These are phyloP conservation scores for Pichia deserticola DNA, from an alignment of 805 yeast genomes.

Conservation along the genomic window DNA sequence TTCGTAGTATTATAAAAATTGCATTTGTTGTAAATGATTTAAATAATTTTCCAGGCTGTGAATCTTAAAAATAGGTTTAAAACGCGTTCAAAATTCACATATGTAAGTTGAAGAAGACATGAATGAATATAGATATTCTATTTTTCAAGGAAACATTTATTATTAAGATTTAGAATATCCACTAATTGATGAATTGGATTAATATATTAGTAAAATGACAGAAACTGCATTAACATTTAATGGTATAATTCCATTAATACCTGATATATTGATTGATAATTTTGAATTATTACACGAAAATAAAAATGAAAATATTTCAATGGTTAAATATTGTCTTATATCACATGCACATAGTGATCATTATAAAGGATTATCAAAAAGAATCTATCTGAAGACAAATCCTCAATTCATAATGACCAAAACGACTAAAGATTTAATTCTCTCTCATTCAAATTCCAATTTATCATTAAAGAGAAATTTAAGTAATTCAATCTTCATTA, in stretches of 20 bases:
- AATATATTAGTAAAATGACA: background rate
- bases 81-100: too few relatives aligned
- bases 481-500: background rate
- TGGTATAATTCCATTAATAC: constrained; percentile 10
- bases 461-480: background rate
- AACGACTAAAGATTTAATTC: constrained; percentile 2
- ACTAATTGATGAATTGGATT: too few relatives aligned
- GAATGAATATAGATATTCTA: too few relatives aligned
- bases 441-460: background rate
- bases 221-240: constrained; percentile 8
- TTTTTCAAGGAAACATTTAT: too few relatives aligned
- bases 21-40: too few relatives aligned
- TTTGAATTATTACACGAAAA: constrained; percentile 4
- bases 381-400: background rate
- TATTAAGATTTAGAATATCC: too few relatives aligned
- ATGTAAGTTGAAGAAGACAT: too few relatives aligned
- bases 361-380: constrained; percentile 3
- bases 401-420: background rate
- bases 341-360: constrained; percentile 18
- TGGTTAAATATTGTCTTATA: constrained; percentile 11
- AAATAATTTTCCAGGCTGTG: too few relatives aligned
- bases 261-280: constrained; percentile 12
- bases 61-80: too few relatives aligned
- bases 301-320: too few relatives aligned
- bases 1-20: too few relatives aligned